Base-by-base conservation (phyloP, 352 stramenopile genomes). In the Phytophthora quininea region DNA sequence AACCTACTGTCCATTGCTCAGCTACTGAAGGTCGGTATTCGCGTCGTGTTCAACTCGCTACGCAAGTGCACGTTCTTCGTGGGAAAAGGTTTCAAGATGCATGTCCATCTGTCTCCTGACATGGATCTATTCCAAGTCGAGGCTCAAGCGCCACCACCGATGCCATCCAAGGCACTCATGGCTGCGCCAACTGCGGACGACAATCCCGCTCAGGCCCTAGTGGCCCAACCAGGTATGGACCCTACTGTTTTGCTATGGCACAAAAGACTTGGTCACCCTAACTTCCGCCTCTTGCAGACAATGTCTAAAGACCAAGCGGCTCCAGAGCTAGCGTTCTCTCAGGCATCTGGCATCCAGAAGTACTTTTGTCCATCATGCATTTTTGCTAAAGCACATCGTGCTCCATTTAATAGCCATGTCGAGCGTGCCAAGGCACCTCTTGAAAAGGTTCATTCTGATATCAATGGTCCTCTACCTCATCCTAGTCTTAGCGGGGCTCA, bases 71-170 rank as follows among this genome's bases (percentile, higher is more conserved):
- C 54, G 3, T 7, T 62, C 0, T 43, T 48, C 7, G 54, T 32
- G 1, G 32, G 47, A 3, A 49, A 69, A 37, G 40, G 35, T 33
- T 73, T 73, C 43, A 63, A 14, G 0, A 10, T 54, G 9, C 53
- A 54, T 6, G 55, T 32, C 7, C 10, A n/a, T 2, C 53, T 53
- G 32, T 10, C 54, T 3, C 9, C 42, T 8, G 53, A 3, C 12
- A 10, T 43, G 29, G 31, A 65, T 30, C 48, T 64, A 8, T 64
- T 52, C 37, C 35, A 51, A 32, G 52, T 64, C 32, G 8, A 29
- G 14, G 57, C 35, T 14, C 46, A 53, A 24, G 19, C 19, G 19
- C 19, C 19, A n/a, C 48, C 48, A 3, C 6, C 3, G 9, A 2
- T 30, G 27, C 10, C 1, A 35, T 19, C 53, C 40, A 59, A 35